These are phyloP conservation scores for Aspergillus melleus DNA, from an alignment of 2,329 filamentous ascomycete genomes.

Conservation along the genomic window DNA sequence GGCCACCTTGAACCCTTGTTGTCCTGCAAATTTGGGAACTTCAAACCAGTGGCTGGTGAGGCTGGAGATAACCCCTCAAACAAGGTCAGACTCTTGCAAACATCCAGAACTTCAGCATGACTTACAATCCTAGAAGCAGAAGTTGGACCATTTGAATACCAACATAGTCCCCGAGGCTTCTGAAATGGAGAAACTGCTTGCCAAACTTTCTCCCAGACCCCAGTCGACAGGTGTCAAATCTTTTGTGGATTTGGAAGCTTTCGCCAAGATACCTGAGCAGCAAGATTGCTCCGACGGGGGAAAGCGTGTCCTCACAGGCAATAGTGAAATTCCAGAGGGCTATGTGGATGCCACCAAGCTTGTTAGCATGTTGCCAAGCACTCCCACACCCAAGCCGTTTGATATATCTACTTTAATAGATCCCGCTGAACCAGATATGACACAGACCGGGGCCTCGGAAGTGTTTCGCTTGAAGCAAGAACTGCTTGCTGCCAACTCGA, in stretches of 20 bases:
- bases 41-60: slow-evolving; percentile 25
- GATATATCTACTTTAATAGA: slow-evolving; percentile 12
- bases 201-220: slow-evolving; percentile 42
- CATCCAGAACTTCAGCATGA: slow-evolving; percentile 4
- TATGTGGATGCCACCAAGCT: slow-evolving; percentile 24
- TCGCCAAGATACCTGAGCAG: slow-evolving; percentile 73
- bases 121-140: slow-evolving; percentile 49
- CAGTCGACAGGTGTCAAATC: slow-evolving; percentile 17
- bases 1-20: slow-evolving; percentile 33
- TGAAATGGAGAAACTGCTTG: slow-evolving; percentile 64
- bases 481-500: slow-evolving; percentile 56
- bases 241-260: slow-evolving; percentile 40
- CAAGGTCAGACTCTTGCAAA: slow-evolving; percentile 36
- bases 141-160: slow-evolving; percentile 42
- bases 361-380: slow-evolving; percentile 18
- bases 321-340: slow-evolving; percentile 12
- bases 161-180: slow-evolving; percentile 31
- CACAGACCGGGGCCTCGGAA: slow-evolving; percentile 46
- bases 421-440: slow-evolving; percentile 10
- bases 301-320: slow-evolving; percentile 49
- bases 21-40: slow-evolving; percentile 36
- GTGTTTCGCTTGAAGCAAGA: slow-evolving; percentile 58
- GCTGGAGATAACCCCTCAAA: slow-evolving; percentile 27
- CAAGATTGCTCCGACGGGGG: slow-evolving; percentile 61
- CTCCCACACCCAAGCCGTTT: slow-evolving; percentile 16